Percentiles rank a stretch among this genome's conserved stretches.
Conservation (phyloP, 495 filamentous ascomycete species). For the Aspergillus conjunctus region DNA sequence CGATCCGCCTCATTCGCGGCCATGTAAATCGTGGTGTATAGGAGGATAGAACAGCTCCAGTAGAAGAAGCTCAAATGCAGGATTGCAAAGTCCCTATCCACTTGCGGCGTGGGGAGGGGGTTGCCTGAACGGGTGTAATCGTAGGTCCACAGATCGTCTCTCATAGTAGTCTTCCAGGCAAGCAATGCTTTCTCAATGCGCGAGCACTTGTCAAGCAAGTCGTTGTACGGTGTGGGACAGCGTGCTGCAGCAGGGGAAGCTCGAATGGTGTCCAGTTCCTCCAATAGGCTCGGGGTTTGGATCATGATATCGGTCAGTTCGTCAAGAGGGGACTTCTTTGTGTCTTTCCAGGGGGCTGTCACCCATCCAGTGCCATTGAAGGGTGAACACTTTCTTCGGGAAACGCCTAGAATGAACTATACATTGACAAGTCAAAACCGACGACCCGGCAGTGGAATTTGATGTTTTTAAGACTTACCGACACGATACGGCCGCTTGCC, state of each 20-base stretch:
- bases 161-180: neutral
- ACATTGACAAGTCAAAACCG: neutral
- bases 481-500: slow-evolving; percentile 3
- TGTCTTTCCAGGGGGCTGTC: slow-evolving; percentile 6
- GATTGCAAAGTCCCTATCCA: slow-evolving; percentile 7
- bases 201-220: neutral
- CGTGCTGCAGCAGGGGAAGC: neutral
- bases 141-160: neutral
- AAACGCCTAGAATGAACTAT: slow-evolving; percentile 6
- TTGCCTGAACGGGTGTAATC: neutral
- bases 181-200: neutral
- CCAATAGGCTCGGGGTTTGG: neutral
- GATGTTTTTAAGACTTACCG: neutral
- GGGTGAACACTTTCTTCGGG: slow-evolving; percentile 3
- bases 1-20: slow-evolving; percentile 3
- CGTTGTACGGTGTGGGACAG: neutral
- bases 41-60: slow-evolving; percentile 12
- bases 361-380: slow-evolving; percentile 4
- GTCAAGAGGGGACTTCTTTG: neutral
- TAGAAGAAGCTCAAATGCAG: slow-evolving; percentile 6
- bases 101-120: slow-evolving; percentile 8
- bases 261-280: neutral
- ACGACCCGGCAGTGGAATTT: neutral
- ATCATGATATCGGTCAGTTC: neutral
- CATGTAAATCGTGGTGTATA: slow-evolving; percentile 7